Base-by-base conservation (phyloP, 1,284 basidiomycete species). In the Tetrapyrgos nigripes region DNA sequence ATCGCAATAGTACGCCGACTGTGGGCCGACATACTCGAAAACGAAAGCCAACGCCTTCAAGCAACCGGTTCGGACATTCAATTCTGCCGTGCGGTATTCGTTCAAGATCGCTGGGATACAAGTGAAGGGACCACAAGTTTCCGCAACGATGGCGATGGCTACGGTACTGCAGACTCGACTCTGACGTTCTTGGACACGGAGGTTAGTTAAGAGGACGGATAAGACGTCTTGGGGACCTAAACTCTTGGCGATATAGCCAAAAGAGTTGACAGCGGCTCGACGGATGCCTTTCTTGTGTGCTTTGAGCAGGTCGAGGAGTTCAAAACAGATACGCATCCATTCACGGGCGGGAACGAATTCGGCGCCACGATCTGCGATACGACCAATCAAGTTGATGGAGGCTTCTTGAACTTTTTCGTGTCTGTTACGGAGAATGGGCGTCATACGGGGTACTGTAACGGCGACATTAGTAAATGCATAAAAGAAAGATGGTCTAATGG, bases 291-390 rank as follows among this genome's bases (percentile, higher is more conserved):
- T 98, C 82, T 99, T 99, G 81, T 99, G 97, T 8, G 97, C 97
- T 75, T 99, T 99, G 68, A 99, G 84, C 44, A 99, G 82, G 70
- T 99, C 97, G 50, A 99, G 85, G 40, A 99, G 80, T 75, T 99
- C 97, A 76, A 99, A 99, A 74, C 97, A 99, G 74, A 99, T 99
- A 70, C 97, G 91, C 97, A 99, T 99, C 97, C 97, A 99, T 78
- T 99, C 97, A 70, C 97, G 88, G 23, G 97, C 97, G 27, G 96
- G 96, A 0, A 99, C 97, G 62, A 95, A 98, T 77, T 99, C 97
- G 40, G 97, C 95, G 60, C 97, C 97, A 73, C 97, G 94, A 88
- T 99, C 97, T 60, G 97, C 96, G 66, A 99, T 98, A 76, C 96
- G 95, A 66, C 97, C 97, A 66, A 99, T 99, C 79, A 99, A 84